Percentiles rank a stretch among this genome's conserved stretches.
phyloP scores from a whole-genome alignment of 2,329 filamentous ascomycete species.

The Fulvia fulva region DNA sequence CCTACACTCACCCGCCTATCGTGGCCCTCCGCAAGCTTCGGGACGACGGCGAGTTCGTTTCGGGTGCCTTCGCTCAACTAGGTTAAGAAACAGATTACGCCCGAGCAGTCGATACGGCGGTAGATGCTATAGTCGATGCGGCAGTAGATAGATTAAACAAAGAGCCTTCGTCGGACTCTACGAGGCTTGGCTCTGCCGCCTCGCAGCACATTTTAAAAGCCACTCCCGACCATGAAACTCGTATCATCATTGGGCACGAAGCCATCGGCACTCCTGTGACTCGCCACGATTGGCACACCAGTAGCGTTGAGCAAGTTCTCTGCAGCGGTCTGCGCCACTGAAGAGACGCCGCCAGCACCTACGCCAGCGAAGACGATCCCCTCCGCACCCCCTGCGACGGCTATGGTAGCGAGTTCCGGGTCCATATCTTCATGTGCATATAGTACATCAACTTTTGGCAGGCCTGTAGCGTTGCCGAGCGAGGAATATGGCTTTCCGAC shows the following conservation, averaged over 20 bases:
- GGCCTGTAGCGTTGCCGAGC: constrained; percentile 32
- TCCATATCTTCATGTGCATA: constrained; percentile 52
- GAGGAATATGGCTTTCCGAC: constrained; percentile 46
- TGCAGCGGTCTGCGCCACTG: constrained; percentile 39
- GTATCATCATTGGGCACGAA: constrained; percentile 41
- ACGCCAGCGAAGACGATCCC: constrained; percentile 56
- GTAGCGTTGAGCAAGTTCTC: constrained; percentile 44
- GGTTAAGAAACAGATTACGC: too few species aligned
- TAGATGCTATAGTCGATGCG: too few species aligned
- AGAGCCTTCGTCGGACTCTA: too few species aligned
- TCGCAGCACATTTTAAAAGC: constrained; percentile 56
- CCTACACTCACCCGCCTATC: too few species aligned
- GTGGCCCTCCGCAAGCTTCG: too few species aligned
- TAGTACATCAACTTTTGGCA: constrained; percentile 56
- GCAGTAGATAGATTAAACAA: too few species aligned
- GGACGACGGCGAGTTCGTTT: too few species aligned
- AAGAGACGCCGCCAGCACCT: constrained; percentile 51
- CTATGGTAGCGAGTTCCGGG: constrained; percentile 45
- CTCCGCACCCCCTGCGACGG: constrained; percentile 49
- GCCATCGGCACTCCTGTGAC: constrained; percentile 50
- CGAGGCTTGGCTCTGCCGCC: too few species aligned
- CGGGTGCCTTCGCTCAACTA: too few species aligned
- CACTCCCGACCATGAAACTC: constrained; percentile 41
- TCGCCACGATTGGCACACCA: constrained; percentile 49
- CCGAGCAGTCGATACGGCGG: too few species aligned